Base-by-base conservation (phyloP, 768 basidiomycete genomes). In the Lactarius evosmus region DNA sequence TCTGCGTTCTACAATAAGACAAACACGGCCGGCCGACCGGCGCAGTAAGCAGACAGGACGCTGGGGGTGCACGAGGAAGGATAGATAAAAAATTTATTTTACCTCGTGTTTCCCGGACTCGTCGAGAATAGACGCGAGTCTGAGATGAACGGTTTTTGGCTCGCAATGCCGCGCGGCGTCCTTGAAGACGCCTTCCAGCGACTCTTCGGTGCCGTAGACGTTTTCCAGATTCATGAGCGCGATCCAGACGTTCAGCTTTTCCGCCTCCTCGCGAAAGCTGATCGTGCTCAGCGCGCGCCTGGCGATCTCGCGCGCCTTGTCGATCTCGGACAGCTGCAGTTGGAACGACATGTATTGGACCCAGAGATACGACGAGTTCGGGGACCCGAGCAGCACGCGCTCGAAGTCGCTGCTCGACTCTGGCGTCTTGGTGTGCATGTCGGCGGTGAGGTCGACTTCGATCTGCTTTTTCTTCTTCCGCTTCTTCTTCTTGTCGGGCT, bases 281-380 rank as follows among this genome's bases (percentile, higher is more conserved):
- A 99, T 98, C 12, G 88, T 88, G 65, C 84, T 80, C 51, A 98
- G 79, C 5, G 95, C 96, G 27, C 92, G 85, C 58, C 85, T 83
- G 53, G 87, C 95, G 57, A 95, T 87, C 72, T 90, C 87, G 50
- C 94, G 84, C 16, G 96, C 97, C 75, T 95, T 97, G 70, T 95
- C 95, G 60, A 97, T 79, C 76, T 99, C 96, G 33, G 95, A 93
- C n/a, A 99, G 83, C 69, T 94, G 94, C 12, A 98, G 80, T 70
- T 95, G 93, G 84, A 98, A 96, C 9, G 97, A 96, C 94, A 99
- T 98, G 75, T 95, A 99, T 74, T 98, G 95, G 63, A 99, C 88
- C 97, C 97, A 99, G 36, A 98, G 82, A 76, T 90, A 97, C 0
- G 97, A 98, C 7, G 95, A 98, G 73, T 97, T 94, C 1, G 97